These are phyloP conservation scores for Panaeolus cyanescens DNA, from an alignment of 768 basidiomycete species.

Conservation along the genomic window DNA sequence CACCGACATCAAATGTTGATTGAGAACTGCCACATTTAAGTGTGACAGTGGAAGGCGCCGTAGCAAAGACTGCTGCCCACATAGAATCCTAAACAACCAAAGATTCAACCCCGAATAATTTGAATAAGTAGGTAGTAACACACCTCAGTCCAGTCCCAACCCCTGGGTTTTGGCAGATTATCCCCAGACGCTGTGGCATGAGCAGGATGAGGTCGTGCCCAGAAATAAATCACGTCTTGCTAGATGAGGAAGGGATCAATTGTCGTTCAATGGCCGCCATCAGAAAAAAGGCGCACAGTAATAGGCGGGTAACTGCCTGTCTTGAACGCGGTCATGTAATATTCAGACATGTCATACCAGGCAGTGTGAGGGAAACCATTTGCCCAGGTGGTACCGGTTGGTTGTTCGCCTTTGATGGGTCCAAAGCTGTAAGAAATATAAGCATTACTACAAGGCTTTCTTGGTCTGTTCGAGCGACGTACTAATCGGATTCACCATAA, in stretches of 20 bases:
- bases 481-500: slow-evolving; percentile 78
- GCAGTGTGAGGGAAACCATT: slow-evolving; percentile 47
- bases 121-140: slow-evolving; percentile 15
- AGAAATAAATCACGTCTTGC: slow-evolving; percentile 53
- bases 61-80: slow-evolving; percentile 67
- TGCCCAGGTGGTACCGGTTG: slow-evolving; percentile 45
- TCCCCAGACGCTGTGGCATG: slow-evolving; percentile 45
- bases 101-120: not conserved
- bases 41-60: slow-evolving; percentile 51
- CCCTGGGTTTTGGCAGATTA: slow-evolving; percentile 45
- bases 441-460: not conserved
- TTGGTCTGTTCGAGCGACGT: slow-evolving; percentile 10
- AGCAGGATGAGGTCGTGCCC: slow-evolving; percentile 69
- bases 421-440: slow-evolving; percentile 41
- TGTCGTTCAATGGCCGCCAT: not conserved
- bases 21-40: slow-evolving; percentile 45
- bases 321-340: slow-evolving; percentile 70
- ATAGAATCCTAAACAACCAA: slow-evolving; percentile 47
- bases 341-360: slow-evolving; percentile 64
- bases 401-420: slow-evolving; percentile 54
- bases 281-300: slow-evolving; percentile 41
- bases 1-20: slow-evolving; percentile 40
- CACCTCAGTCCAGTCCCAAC: slow-evolving; percentile 55
- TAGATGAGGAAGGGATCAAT: slow-evolving; percentile 17
- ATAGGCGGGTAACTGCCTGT: slow-evolving; percentile 63